A percentile compares a stretch with the other conserved stretches of the same genome.
Conservation (phyloP, 2,329 filamentous ascomycete genomes). For the Colletotrichum sp. region DNA sequence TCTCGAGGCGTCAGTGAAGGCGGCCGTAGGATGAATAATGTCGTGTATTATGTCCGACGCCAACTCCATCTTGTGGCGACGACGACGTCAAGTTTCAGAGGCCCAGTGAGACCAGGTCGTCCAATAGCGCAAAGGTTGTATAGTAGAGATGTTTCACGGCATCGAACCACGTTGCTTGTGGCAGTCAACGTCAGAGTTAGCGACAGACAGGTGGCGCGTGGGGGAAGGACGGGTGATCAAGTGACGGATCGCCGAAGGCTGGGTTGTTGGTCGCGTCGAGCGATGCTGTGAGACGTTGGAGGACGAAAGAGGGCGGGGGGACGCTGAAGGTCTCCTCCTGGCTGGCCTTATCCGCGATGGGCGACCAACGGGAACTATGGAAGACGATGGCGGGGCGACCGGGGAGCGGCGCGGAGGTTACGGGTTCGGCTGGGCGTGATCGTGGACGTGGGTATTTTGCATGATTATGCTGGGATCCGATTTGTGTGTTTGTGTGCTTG, state of each 20-base stretch:
- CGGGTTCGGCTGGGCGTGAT: not conserved
- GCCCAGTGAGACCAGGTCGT: not conserved
- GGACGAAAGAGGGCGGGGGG: not conserved
- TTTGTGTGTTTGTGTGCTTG: constrained; percentile 8
- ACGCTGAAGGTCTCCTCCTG: not conserved
- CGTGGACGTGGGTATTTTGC: not conserved
- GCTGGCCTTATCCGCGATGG: not conserved
- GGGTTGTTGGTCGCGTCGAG: not conserved
- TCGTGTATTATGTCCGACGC: constrained; percentile 57
- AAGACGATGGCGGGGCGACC: not conserved
- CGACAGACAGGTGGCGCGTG: not conserved
- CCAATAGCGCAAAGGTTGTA: constrained; percentile 2
- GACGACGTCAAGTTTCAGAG: constrained; percentile 15
- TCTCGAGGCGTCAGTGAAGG: constrained; percentile 35
- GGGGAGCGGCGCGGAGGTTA: not conserved
- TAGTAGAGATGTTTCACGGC: constrained; percentile 8
- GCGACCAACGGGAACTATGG: not conserved
- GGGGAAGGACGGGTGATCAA: not conserved
- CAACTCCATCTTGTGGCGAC: constrained; percentile 53
- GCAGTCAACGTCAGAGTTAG: not conserved
- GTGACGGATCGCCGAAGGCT: not conserved
- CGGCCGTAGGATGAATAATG: constrained; percentile 64
- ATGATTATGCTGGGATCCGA: not conserved
- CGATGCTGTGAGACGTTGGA: not conserved
- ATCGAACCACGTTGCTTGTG: not conserved